Evolutionary conservation across 2,329 filamentous ascomycete species (phyloP).

Genomic region (Sporothrix luriei): DNA sequence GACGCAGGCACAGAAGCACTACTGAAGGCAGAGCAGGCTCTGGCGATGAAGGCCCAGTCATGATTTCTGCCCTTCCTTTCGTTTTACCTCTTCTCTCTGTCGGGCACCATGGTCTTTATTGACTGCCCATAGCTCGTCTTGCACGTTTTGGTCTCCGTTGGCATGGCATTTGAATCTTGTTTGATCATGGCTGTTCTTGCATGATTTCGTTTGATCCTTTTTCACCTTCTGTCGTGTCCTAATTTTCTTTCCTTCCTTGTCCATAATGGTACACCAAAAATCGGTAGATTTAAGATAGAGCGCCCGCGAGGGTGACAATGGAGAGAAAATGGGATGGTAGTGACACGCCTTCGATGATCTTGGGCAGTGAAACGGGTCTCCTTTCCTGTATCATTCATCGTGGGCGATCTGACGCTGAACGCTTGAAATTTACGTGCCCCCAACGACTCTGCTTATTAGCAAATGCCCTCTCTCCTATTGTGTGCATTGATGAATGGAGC

Average conservation of each 20-base stretch:
- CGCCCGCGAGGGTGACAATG: slow-evolving; percentile 12
- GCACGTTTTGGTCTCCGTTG: background rate
- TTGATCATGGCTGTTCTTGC: background rate
- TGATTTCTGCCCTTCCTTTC: background rate
- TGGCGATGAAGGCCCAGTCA: slow-evolving; percentile 20
- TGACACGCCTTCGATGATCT: background rate
- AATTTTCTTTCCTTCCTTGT: background rate
- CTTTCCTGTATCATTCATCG: background rate
- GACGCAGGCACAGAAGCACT: slow-evolving; percentile 29
- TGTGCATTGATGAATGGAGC: background rate
- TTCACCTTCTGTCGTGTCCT: background rate
- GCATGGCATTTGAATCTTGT: background rate
- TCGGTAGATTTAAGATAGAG: slow-evolving; percentile 16
- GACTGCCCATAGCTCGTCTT: background rate
- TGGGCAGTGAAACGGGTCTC: background rate
- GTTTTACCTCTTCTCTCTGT: background rate
- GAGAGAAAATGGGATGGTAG: background rate
- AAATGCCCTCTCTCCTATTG: slow-evolving; percentile 11
- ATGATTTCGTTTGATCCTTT: too few relatives aligned
- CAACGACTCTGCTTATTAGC: background rate
- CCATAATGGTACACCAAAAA: background rate
- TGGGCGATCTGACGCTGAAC: too few relatives aligned
- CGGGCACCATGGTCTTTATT: background rate
- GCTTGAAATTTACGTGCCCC: background rate
- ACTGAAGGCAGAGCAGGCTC: background rate